Evolutionary conservation across 768 basidiomycete species (phyloP).

Genomic region (Macrolepiota fuliginosa): DNA sequence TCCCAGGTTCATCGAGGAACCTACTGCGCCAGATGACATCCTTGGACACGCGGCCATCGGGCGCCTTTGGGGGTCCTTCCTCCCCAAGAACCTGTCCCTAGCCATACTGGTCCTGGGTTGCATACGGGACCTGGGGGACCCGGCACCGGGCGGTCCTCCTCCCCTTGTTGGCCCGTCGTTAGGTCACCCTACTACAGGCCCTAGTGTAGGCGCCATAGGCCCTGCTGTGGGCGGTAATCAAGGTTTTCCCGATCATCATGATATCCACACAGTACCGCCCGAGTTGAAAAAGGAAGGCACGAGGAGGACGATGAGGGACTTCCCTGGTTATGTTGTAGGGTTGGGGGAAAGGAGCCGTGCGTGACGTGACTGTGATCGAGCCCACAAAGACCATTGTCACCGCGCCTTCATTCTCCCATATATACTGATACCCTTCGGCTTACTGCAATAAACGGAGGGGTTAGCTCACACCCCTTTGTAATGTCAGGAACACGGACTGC

Average conservation of each 20-base stretch:
- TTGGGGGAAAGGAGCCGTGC: too few relatives aligned
- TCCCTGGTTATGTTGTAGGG: too few relatives aligned
- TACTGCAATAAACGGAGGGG: not conserved
- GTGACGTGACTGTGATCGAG: too few relatives aligned
- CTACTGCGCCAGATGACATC: constrained; percentile 89
- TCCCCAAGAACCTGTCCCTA: not conserved
- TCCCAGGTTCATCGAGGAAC: constrained; percentile 88
- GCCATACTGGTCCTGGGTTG: constrained; percentile 9
- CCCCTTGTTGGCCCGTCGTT: constrained; percentile 9
- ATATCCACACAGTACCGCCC: constrained; percentile 42
- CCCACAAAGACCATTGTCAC: too few relatives aligned
- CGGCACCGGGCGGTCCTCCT: constrained; percentile 7
- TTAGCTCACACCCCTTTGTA: not conserved
- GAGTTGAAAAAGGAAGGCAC: constrained; percentile 64
- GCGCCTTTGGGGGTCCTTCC: constrained; percentile 5
- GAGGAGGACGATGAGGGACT: too few relatives aligned
- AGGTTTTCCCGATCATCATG: constrained; percentile 39
- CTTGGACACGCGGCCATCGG: constrained; percentile 75
- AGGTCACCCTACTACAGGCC: constrained; percentile 7
- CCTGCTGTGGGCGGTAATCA: constrained; percentile 12
- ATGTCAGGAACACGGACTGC: constrained; percentile 86
- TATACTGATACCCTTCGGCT: constrained; percentile 57
- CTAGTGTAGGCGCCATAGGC: constrained; percentile 6
- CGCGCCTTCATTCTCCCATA: too few relatives aligned
- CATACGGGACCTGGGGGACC: constrained; percentile 10